Base-by-base conservation (phyloP, 768 basidiomycete species). In the Russula emetica region DNA sequence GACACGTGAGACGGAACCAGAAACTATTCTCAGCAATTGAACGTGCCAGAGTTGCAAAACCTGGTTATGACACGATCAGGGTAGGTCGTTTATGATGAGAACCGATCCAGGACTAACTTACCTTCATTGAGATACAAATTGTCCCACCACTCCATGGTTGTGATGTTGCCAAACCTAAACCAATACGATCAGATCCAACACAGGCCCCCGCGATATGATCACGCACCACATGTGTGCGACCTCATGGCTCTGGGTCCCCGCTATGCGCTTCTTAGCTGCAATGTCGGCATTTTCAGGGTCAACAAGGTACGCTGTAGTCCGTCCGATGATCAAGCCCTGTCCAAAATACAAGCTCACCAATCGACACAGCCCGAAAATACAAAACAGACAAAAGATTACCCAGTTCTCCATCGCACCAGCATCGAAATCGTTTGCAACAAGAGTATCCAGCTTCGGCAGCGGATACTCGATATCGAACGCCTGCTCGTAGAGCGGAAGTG, bases 141-240 rank as follows among this genome's bases (percentile, higher is more conserved):
- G 66, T 90, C 85, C 90, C 91, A 94, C 91, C 92, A 93, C 70
- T 84, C 84, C 93, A 95, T 94, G 0, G 93, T 96, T 7, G 91
- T 88, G 69, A 97, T 89, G 72, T 96, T 87, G 28, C 94, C 94
- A 69, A 95, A 96, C 92, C 91, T 79, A 45, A 69, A 16, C 47
- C 68, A 22, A 5, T 7, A 26, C 24, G 22, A 52, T 24, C 53
- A 49, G 24, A 57, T 16, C 13, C 24, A 45, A 24, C 14, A 20
- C 9, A 40, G 28, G 47, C 1, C 55, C 26, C n/a, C 5, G 5
- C 40, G 16, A 62, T 8, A 20, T 20, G 26, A 42, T 42, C 28
- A 69, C 68, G n/a, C 32, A 85, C 86, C 88, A 87, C 86, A 90
- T 87, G 71, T 90, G 88, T 10, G 88, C 87, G 52, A 92, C 85